Evolutionary conservation across 2,329 filamentous ascomycete genomes (phyloP).

Genomic region (Aspergillus ochraceoroseus): DNA sequence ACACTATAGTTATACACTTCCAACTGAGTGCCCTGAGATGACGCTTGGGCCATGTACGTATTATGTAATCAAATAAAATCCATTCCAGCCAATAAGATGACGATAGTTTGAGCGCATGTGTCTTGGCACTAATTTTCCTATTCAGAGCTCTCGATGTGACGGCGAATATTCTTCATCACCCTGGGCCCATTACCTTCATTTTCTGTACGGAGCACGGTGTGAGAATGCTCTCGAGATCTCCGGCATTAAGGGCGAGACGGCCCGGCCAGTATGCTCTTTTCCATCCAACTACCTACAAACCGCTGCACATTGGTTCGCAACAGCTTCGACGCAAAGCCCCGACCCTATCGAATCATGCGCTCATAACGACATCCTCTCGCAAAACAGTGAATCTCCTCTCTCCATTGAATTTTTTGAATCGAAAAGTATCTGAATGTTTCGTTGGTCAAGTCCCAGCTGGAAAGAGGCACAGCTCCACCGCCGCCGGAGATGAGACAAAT

Average conservation of each 20-base stretch:
- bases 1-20: too few relatives aligned
- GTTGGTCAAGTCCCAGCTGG: constrained; percentile 13
- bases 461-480: constrained; percentile 25
- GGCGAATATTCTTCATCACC: constrained; percentile 13
- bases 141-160: constrained; percentile 20
- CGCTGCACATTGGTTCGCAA: constrained; percentile 21
- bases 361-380: constrained; percentile 14
- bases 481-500: constrained; percentile 16
- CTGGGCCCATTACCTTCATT: constrained; percentile 9
- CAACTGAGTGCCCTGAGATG: too few relatives aligned
- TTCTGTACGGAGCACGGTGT: constrained; percentile 15
- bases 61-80: constrained; percentile 16
- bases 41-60: too few relatives aligned
- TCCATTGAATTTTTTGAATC: not conserved
- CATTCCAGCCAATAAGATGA: constrained; percentile 27
- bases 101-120: constrained; percentile 20
- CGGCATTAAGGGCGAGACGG: constrained; percentile 28
- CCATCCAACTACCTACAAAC: constrained; percentile 20
- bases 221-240: constrained; percentile 36
- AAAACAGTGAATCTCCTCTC: constrained; percentile 6
- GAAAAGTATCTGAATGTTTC: not conserved
- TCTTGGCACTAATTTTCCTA: constrained; percentile 32
- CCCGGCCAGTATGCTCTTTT: constrained; percentile 28
- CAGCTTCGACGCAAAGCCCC: constrained; percentile 26
- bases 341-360: constrained; percentile 19